Conservation (phyloP, 495 filamentous ascomycete genomes). For the Annulohypoxylon nitens region DNA sequence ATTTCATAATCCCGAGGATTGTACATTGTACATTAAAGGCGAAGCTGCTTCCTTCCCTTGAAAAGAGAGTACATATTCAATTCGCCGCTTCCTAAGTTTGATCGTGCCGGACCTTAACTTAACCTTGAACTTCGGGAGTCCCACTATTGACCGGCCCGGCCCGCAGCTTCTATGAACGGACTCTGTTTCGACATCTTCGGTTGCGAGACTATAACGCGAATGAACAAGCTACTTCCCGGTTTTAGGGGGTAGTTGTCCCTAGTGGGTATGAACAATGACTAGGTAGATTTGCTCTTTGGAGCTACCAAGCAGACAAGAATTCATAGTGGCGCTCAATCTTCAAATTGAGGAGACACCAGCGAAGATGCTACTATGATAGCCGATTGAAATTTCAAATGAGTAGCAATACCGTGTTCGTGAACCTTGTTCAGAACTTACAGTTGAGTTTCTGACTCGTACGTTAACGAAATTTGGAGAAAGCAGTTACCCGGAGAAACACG, state of each 20-base stretch:
- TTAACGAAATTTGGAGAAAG: not conserved
- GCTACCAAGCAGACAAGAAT: not conserved
- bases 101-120: slow-evolving; percentile 2
- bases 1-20: not conserved
- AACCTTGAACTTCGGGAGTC: slow-evolving; percentile 17
- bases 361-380: not conserved
- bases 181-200: not conserved
- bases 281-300: not conserved
- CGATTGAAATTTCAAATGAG: no score
- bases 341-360: not conserved
- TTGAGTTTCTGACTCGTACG: not conserved
- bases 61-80: slow-evolving; percentile 11
- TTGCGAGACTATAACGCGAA: not conserved
- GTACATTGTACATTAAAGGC: slow-evolving; percentile 12
- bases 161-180: not conserved
- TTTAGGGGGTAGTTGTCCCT: not conserved
- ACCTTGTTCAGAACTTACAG: no score
- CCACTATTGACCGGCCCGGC: slow-evolving; percentile 35
- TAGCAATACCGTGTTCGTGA: no score
- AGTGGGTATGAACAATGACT: not conserved
- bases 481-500: no score
- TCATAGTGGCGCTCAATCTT: not conserved
- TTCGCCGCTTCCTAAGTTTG: not conserved
- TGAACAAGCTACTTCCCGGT: slow-evolving; percentile 2
- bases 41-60: not conserved